phyloP scores from a whole-genome alignment of 2,329 filamentous ascomycete genomes.

The Alternaria novae-zelandiae region DNA sequence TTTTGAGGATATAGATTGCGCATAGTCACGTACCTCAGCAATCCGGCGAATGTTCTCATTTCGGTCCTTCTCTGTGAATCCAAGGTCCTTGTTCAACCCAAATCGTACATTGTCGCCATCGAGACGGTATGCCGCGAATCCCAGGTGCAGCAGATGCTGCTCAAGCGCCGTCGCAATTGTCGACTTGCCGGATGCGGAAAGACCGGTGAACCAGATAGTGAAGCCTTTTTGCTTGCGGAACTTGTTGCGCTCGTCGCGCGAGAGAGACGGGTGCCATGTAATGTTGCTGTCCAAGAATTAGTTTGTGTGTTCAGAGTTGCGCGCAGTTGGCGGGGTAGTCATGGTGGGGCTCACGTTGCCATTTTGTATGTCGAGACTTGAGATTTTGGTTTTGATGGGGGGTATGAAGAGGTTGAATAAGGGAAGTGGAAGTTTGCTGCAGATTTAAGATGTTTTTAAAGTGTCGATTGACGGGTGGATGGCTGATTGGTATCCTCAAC shows the following conservation, averaged over 20 bases:
- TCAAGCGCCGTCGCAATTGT: conserved; percentile 96
- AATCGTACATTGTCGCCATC: conserved; percentile 99
- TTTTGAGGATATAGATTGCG: background rate
- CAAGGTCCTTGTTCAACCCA: conserved; percentile 96
- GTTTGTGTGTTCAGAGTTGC: background rate
- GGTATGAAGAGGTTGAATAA: background rate
- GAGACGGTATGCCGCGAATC: conserved; percentile 84
- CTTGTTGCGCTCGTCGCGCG: conserved; percentile 75
- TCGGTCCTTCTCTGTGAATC: conserved; percentile 89
- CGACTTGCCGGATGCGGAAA: conserved; percentile 95
- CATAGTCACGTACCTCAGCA: conserved; percentile 66
- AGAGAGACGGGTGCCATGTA: conserved; percentile 85
- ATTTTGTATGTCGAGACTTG: conserved; percentile 23
- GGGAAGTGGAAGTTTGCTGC: background rate
- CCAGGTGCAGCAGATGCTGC: conserved; percentile 90
- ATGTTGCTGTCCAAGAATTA: conserved; percentile 70
- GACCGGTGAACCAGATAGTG: conserved; percentile 97
- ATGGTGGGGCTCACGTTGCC: conserved; percentile 45
- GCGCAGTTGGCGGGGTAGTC: conserved; percentile 28
- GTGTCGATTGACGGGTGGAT: conserved; percentile 9
- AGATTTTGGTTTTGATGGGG: background rate
- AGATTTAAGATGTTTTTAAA: conserved; percentile 8
- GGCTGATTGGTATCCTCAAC: conserved; percentile 15
- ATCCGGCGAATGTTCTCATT: conserved; percentile 98
- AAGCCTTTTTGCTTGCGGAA: conserved; percentile 84